phyloP scores from a whole-genome alignment of 2,329 filamentous ascomycete genomes.

The Aspergillus proliferans region DNA sequence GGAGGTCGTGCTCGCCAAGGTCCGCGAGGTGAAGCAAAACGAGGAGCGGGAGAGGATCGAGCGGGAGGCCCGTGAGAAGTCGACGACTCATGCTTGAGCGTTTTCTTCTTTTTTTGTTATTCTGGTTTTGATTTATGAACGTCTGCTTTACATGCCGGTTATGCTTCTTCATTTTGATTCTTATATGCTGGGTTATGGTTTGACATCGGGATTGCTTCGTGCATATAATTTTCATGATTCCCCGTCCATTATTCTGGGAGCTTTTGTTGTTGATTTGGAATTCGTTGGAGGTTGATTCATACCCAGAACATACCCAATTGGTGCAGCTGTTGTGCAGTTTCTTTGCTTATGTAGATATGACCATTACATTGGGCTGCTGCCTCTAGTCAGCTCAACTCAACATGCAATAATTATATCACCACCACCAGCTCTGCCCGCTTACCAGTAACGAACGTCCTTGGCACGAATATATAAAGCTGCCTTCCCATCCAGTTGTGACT shows the following conservation, averaged over 20 bases:
- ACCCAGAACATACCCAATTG: no score
- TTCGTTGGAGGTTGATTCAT: no score
- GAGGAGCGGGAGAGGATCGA: conserved; percentile 66
- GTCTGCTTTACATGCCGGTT: conserved; percentile 4
- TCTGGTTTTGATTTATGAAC: conserved; percentile 16
- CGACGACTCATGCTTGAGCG: conserved; percentile 14
- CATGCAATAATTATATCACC: no score
- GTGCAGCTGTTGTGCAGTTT: no score
- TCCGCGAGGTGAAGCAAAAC: conserved; percentile 82
- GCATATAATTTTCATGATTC: conserved; percentile 28
- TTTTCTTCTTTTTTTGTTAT: conserved; percentile 1
- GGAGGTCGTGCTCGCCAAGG: conserved; percentile 90
- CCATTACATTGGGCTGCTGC: no score
- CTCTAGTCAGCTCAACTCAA: no score
- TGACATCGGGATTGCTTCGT: conserved; percentile 15
- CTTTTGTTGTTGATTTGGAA: background rate
- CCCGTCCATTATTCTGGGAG: conserved; percentile 12
- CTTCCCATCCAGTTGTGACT: conserved; percentile 7
- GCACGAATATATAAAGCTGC: conserved; percentile 18
- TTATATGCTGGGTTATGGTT: conserved; percentile 1
- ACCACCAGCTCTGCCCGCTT: no score
- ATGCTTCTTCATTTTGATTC: background rate
- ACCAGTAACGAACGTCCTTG: conserved; percentile 5
- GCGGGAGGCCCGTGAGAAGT: conserved; percentile 48
- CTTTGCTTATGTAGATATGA: no score